Base-by-base conservation (phyloP, 2,329 filamentous ascomycete genomes). In the Samsoniella hepiali region DNA sequence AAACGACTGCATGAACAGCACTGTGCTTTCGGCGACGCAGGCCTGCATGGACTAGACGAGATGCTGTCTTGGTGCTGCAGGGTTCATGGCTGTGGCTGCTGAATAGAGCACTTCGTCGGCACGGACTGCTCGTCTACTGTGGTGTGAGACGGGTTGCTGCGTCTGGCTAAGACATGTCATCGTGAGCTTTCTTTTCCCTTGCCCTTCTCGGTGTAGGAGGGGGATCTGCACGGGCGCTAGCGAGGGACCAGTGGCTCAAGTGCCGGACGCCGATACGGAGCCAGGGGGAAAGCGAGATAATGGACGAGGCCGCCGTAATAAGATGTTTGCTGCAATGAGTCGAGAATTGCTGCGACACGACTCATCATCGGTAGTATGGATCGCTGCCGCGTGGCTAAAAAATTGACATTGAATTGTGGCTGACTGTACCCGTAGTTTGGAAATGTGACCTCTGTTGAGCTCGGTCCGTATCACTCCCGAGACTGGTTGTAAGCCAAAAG, bases 261-360 rank as follows among this genome's bases (percentile, higher is more conserved):
- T 61, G 49, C 58, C 58, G 58, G 56, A 58, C 32, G 11, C 56
- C 45, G 45, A 50, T 58, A 34, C 44, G 56, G 56, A 58, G 56
- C 27, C 34, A 32, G 44, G 44, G 45, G 56, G 9, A 32, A 40
- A 49, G 22, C 40, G 15, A 45, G 27, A 47, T 38, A 22, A 29
- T 11, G 15, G 45, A 47, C n/a, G 15, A 50, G 44, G 9, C 8
- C 7, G n/a, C 22, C 32, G 32, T 15, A 13, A 17, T 32, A 29
- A 50, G 17, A 5, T 58, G 56, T 50, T n/a, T 31, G 5, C 6
- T 31, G 10, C 11, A 22, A n/a, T 32, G 54, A 57, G 13, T 31
- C 53, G 53, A 44, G 17, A n/a, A 1, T 15, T 42, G 36, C 17
- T 31, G 27, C 27, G 47, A 15, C 47, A 32, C 29, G 47, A 50